Conservation (phyloP, 1,139 yeast genomes). For the Blastobotrys buckinghamii region DNA sequence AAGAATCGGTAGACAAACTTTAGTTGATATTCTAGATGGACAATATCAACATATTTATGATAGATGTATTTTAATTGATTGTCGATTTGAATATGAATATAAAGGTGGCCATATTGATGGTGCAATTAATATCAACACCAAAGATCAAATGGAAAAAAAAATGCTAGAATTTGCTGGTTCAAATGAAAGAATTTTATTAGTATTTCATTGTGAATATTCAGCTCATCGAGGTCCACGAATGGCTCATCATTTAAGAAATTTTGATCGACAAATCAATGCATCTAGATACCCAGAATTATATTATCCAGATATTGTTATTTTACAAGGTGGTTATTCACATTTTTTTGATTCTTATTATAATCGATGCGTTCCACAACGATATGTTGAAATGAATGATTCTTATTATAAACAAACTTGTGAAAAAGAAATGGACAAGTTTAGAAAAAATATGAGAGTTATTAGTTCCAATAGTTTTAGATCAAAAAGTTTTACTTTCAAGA, state of each 20-base stretch:
- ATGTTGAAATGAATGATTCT: slow-evolving; percentile 82
- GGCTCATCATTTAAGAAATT: slow-evolving; percentile 79
- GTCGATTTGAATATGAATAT: slow-evolving; percentile 88
- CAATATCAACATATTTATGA: slow-evolving; percentile 50
- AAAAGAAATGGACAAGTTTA: slow-evolving; percentile 61
- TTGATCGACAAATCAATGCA: slow-evolving; percentile 71
- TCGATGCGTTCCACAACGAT: slow-evolving; percentile 67
- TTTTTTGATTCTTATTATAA: slow-evolving; percentile 54
- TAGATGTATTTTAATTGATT: slow-evolving; percentile 64
- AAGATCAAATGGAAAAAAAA: slow-evolving; percentile 54
- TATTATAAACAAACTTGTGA: slow-evolving; percentile 64
- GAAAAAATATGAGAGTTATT: slow-evolving; percentile 31
- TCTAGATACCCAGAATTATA: slow-evolving; percentile 71
- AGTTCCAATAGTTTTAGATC: neutral
- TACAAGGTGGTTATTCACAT: slow-evolving; percentile 85
- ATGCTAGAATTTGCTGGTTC: slow-evolving; percentile 22
- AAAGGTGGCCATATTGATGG: slow-evolving; percentile 87
- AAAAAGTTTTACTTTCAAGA: slow-evolving; percentile 5
- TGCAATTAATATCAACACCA: slow-evolving; percentile 72
- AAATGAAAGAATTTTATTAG: slow-evolving; percentile 37
- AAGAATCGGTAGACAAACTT: slow-evolving; percentile 60
- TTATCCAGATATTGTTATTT: slow-evolving; percentile 82
- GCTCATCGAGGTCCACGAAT: slow-evolving; percentile 88
- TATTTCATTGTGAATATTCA: slow-evolving; percentile 94
- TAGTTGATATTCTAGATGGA: slow-evolving; percentile 59